Percentiles rank a stretch among this genome's conserved stretches.
phyloP scores from a whole-genome alignment of 1,284 basidiomycete genomes.

The Rhodotorula sp. region DNA sequence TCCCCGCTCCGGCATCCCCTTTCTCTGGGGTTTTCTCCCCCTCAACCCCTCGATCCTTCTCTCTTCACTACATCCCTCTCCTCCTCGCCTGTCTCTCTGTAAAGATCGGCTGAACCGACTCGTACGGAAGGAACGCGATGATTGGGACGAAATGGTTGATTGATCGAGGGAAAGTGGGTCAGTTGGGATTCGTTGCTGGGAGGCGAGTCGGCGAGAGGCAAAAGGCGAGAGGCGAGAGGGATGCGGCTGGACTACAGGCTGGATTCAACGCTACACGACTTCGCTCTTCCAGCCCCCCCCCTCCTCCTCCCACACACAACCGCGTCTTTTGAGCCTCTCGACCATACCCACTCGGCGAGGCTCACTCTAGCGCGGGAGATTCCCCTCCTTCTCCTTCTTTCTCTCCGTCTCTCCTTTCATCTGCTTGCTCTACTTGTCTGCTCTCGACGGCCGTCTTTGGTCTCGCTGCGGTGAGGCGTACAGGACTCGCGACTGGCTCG shows the following conservation, averaged over 20 bases:
- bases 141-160: not conserved
- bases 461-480: too few relatives aligned
- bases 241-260: not conserved
- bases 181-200: too few relatives aligned
- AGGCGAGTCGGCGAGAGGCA: not conserved
- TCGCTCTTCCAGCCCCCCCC: not conserved
- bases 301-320: not conserved
- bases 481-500: too few relatives aligned
- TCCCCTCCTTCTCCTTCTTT: not conserved
- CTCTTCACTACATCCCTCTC: not conserved
- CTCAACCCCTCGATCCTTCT: not conserved
- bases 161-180: not conserved
- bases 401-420: too few relatives aligned
- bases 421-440: too few relatives aligned
- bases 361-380: slow-evolving; percentile 23
- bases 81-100: not conserved
- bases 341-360: slow-evolving; percentile 2
- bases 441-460: too few relatives aligned
- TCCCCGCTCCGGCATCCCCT: not conserved
- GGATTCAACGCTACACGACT: not conserved
- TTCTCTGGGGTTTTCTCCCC: not conserved
- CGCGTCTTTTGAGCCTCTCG: slow-evolving; percentile 17
- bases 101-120: too few relatives aligned
- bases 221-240: not conserved
- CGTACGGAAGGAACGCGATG: not conserved